Conservation (phyloP, 163 green algal genomes). For the Dunaliella salina region DNA sequence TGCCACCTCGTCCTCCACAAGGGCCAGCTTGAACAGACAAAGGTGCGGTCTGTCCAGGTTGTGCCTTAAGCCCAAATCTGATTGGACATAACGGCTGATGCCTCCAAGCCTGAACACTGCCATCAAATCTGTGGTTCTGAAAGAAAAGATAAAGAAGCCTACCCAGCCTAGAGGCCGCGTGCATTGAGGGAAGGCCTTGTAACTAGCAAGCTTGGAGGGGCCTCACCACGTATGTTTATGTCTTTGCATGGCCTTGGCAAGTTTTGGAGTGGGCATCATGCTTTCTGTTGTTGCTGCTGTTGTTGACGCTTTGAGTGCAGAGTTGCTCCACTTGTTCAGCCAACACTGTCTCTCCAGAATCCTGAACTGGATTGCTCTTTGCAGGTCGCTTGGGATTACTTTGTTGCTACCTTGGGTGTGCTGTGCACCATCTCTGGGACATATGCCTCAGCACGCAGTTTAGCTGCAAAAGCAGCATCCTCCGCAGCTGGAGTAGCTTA, state of each 20-base stretch:
- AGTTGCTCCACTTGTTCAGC: too few relatives aligned
- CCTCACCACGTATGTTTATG: background rate
- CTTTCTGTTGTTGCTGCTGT: background rate
- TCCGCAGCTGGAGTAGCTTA: background rate
- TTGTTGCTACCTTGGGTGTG: conserved; percentile 47
- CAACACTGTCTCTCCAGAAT: too few relatives aligned
- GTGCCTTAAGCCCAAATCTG: too few relatives aligned
- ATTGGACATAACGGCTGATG: too few relatives aligned
- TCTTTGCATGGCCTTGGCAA: background rate
- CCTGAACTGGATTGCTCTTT: background rate
- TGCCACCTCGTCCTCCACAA: conserved; percentile 44
- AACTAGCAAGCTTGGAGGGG: too few relatives aligned
- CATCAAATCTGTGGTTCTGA: too few relatives aligned
- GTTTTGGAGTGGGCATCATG: background rate
- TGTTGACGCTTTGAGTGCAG: background rate
- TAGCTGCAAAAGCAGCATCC: conserved; percentile 35
- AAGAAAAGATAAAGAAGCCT: too few relatives aligned
- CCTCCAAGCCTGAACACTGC: background rate
- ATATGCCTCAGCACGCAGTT: conserved; percentile 29
- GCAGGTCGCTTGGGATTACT: conserved; percentile 43
- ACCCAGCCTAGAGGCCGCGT: too few relatives aligned
- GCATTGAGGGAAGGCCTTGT: too few relatives aligned
- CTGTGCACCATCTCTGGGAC: conserved; percentile 56
- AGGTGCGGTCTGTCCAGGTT: background rate
- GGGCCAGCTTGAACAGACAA: background rate